These are phyloP conservation scores for Lentinus brumalis DNA, from an alignment of 768 basidiomycete genomes.

Conservation along the genomic window DNA sequence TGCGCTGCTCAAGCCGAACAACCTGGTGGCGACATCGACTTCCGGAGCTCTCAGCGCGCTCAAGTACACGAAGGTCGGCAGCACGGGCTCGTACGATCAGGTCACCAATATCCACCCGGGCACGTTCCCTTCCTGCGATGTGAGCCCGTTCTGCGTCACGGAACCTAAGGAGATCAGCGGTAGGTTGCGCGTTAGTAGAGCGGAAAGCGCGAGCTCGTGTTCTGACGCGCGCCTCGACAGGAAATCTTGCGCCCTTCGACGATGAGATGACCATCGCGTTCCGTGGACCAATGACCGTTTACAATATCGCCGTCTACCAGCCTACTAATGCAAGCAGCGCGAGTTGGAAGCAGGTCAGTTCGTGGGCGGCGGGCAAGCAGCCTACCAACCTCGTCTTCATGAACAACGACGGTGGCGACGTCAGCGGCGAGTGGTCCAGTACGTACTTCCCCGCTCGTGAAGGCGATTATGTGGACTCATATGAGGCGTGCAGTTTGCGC, in stretches of 20 bases:
- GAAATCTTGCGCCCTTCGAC: conserved; percentile 33
- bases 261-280: conserved; percentile 31
- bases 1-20: conserved; percentile 22
- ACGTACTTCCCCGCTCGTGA: conserved; percentile 3
- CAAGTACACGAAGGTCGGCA: conserved; percentile 31
- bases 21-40: conserved; percentile 19
- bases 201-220: neutral
- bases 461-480: neutral
- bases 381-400: conserved; percentile 33
- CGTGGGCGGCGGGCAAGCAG: conserved; percentile 21
- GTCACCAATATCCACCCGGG: conserved; percentile 32
- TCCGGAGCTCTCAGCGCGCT: conserved; percentile 28
- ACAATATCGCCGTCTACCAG: conserved; percentile 34
- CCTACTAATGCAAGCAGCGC: conserved; percentile 25
- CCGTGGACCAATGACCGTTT: conserved; percentile 28
- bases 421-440: conserved; percentile 32
- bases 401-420: conserved; percentile 32
- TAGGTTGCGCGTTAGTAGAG: neutral
- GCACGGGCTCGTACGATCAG: conserved; percentile 28
- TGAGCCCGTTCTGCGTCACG: conserved; percentile 26
- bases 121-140: conserved; percentile 27
- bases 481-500: conserved; percentile 24
- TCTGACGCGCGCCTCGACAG: conserved; percentile 8
- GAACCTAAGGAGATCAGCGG: conserved; percentile 22
- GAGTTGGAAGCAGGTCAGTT: conserved; percentile 30